Base-by-base conservation (phyloP, 176 grass and related monocot genomes). In the Puccinellia tenuiflora region DNA sequence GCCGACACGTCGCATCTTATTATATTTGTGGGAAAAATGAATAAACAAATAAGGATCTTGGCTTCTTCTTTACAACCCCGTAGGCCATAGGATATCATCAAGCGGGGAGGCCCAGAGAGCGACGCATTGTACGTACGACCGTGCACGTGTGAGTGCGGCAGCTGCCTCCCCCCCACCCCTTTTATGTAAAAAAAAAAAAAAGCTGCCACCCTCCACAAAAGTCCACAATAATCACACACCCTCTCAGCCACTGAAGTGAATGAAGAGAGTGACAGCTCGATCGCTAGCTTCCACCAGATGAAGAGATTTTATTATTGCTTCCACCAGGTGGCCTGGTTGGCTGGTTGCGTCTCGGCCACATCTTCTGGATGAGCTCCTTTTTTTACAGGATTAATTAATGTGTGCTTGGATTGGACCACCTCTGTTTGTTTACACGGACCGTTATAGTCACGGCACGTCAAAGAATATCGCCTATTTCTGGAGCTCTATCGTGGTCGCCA, bases 301-400 rank as follows among this genome's bases (percentile, higher is more conserved):
- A 42, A 74, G 56, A 78, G 12, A 78, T 78, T 77, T 17, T 42
- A 13, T n/a, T n/a, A n/a, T 43, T 12, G 82, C n/a, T 37, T 11
- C 22, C 25, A 59, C 55, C 55, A 26, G 22, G 55, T 11, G 22
- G 26, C 55, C 55, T 62, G 57, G 57, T 15, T 6, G 14, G 13
- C n/a, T n/a, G n/a, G n/a, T n/a, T n/a, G n/a, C n/a, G 26, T 30
- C 59, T 14, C 4, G 17, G 18, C 43, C 77, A 86, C 77, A 43
- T 52, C 77, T 87, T 81, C 37, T 75, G 16, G 25, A 81, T 42
- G 18, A 73, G 25, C 55, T 25, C n/a, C n/a, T 59, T 3, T n/a
- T 54, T 53, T 3, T 7, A 7, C 50, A 8, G 51, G 51, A 53
- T 53, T 53, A 54, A 12, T 25, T 57, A 13, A n/a, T n/a, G n/a